Percentiles rank a stretch among this genome's conserved stretches.
Evolutionary conservation across 2,329 filamentous ascomycete species (phyloP).

Genomic region (Colletotrichum eleusines): DNA sequence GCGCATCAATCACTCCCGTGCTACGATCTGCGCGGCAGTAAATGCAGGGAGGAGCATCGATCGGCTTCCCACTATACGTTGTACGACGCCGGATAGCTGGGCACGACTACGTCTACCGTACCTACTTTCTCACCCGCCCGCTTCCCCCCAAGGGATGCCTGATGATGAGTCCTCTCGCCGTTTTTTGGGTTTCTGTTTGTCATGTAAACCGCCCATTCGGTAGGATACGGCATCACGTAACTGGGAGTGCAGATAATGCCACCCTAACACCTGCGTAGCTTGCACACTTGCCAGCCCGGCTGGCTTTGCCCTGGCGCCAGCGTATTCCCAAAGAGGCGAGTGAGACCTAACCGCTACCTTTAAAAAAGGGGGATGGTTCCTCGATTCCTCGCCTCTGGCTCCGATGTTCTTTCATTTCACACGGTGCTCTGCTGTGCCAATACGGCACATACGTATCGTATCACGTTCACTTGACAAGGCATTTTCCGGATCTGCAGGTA

Average conservation of each 20-base stretch:
- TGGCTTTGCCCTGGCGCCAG: background rate
- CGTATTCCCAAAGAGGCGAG: background rate
- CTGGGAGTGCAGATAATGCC: constrained; percentile 38
- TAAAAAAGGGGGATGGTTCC: background rate
- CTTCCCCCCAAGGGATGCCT: no score
- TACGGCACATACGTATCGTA: background rate
- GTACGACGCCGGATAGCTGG: background rate
- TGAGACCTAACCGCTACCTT: background rate
- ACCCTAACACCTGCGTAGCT: background rate
- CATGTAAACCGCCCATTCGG: constrained; percentile 42
- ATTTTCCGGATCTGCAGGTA: background rate
- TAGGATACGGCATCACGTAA: constrained; percentile 36
- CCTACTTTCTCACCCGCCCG: background rate
- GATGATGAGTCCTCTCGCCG: constrained; percentile 8
- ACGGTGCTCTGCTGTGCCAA: background rate
- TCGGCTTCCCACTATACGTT: no score
- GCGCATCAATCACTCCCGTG: background rate
- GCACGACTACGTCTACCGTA: background rate
- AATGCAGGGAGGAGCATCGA: background rate
- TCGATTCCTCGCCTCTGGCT: background rate
- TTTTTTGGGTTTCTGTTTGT: constrained; percentile 38
- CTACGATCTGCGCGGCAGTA: background rate
- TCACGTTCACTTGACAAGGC: background rate
- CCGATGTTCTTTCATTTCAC: background rate
- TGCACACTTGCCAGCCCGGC: background rate